Conservation (phyloP, 768 basidiomycete genomes). For the Vararia minispora region DNA sequence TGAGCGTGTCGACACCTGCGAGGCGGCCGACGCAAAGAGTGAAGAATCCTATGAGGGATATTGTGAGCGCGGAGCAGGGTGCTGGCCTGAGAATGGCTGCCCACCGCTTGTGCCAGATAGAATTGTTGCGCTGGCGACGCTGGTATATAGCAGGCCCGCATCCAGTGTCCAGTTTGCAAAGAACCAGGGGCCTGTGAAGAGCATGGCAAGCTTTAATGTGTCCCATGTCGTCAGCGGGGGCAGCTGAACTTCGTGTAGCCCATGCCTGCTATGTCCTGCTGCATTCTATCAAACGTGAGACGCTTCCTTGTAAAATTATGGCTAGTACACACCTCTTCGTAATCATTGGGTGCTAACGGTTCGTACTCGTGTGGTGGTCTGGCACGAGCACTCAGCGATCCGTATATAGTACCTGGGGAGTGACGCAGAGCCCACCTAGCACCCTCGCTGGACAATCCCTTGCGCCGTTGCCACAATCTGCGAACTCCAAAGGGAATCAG, state of each 20-base stretch:
- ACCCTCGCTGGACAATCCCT: not conserved
- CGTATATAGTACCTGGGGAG: not conserved
- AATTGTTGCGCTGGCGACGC: conserved; percentile 90
- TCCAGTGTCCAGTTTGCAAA: conserved; percentile 89
- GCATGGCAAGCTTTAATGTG: conserved; percentile 67
- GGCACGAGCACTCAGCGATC: no score
- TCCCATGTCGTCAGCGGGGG: conserved; percentile 48
- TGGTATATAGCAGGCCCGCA: conserved; percentile 74
- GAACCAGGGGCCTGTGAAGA: conserved; percentile 90
- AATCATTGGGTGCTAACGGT: conserved; percentile 18
- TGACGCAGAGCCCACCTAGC: conserved; percentile 3
- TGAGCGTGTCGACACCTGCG: conserved; percentile 72
- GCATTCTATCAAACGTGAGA: no score
- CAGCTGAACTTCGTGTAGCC: conserved; percentile 2
- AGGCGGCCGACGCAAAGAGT: conserved; percentile 77
- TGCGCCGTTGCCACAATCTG: conserved; percentile 15
- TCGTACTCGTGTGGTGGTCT: conserved; percentile 18
- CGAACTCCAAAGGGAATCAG: conserved; percentile 51
- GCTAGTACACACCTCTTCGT: conserved; percentile 7
- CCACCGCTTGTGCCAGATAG: conserved; percentile 82
- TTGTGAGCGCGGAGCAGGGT: not conserved
- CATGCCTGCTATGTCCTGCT: no score
- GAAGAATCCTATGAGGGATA: conserved; percentile 63
- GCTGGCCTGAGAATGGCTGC: conserved; percentile 17
- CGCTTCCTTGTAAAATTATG: no score